A percentile compares a stretch with the other conserved stretches of the same genome.
Evolutionary conservation across 2,329 filamentous ascomycete genomes (phyloP).

Genomic region (Arthrobotrys sinensis): DNA sequence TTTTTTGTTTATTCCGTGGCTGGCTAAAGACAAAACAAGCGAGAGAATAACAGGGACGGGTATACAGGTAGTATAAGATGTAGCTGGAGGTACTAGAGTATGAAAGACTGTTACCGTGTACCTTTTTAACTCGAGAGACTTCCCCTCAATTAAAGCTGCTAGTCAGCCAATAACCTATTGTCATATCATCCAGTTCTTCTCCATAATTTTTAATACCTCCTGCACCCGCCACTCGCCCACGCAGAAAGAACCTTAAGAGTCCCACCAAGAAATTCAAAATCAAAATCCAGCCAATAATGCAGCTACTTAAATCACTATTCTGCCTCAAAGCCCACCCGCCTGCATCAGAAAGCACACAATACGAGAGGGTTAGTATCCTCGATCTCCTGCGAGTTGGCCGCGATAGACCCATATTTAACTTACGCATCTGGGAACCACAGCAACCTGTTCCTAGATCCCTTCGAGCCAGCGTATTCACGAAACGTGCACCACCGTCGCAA

Average conservation of each 20-base stretch:
- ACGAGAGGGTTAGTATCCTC: constrained; percentile 40
- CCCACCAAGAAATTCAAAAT: neutral
- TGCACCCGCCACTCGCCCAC: constrained; percentile 20
- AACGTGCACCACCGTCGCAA: constrained; percentile 21
- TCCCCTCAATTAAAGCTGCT: neutral
- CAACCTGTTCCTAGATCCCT: constrained; percentile 33
- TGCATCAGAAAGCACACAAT: neutral
- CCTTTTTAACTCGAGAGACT: neutral
- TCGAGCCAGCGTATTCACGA: constrained; percentile 29
- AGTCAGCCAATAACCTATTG: constrained; percentile 12
- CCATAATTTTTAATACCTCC: constrained; percentile 22
- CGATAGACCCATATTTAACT: constrained; percentile 34
- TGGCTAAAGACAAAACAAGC: constrained; percentile 28
- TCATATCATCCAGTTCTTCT: constrained; percentile 2
- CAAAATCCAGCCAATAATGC: constrained; percentile 23
- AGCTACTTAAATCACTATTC: constrained; percentile 25
- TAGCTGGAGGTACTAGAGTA: constrained; percentile 14
- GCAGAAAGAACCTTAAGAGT: neutral
- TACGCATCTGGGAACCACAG: constrained; percentile 32
- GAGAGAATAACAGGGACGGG: constrained; percentile 13
- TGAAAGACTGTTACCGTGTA: constrained; percentile 8
- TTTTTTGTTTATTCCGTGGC: constrained; percentile 43
- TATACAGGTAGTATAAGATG: constrained; percentile 15
- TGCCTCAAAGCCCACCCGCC: constrained; percentile 29
- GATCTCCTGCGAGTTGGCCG: constrained; percentile 23